phyloP scores from a whole-genome alignment of 208 protist genomes.

The Phytomonas sp. region DNA sequence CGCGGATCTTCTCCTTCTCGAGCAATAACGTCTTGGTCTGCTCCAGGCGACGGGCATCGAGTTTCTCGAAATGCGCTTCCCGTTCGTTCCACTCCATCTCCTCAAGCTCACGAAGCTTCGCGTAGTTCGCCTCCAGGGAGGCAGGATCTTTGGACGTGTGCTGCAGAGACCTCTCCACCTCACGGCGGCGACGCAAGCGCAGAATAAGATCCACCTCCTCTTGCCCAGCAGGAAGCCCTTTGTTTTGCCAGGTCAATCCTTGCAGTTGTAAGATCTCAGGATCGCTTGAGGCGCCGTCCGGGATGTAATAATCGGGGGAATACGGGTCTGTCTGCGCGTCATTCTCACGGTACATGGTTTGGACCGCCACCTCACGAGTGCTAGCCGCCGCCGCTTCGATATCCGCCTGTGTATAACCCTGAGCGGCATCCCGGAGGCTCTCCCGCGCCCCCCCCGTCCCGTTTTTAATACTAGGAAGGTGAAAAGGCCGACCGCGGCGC shows the following conservation, averaged over 20 bases:
- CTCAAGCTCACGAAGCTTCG: conserved; percentile 64
- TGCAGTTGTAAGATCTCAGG: conserved; percentile 68
- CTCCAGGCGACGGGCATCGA: conserved; percentile 69
- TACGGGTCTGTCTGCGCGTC: conserved; percentile 88
- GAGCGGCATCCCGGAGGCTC: background rate
- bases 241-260: conserved; percentile 48
- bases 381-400: conserved; percentile 6
- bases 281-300: conserved; percentile 29
- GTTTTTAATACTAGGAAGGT: conserved; percentile 25
- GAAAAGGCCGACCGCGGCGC: conserved; percentile 16
- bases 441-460: background rate
- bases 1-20: conserved; percentile 56
- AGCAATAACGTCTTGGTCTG: conserved; percentile 36
- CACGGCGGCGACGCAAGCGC: conserved; percentile 75
- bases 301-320: conserved; percentile 80
- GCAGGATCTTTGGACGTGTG: conserved; percentile 35
- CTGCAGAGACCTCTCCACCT: conserved; percentile 51
- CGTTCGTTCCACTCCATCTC: conserved; percentile 81
- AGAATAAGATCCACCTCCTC: conserved; percentile 86
- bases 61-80: conserved; percentile 62
- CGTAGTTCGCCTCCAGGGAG: conserved; percentile 37
- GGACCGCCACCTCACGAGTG: conserved; percentile 17
- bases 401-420: background rate
- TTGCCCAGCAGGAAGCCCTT: conserved; percentile 64
- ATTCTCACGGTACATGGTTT: conserved; percentile 78